A percentile compares a stretch with the other conserved stretches of the same genome.
Evolutionary conservation across 176 grass and related monocot genomes (phyloP).

Genomic region (Carex scoparia): DNA sequence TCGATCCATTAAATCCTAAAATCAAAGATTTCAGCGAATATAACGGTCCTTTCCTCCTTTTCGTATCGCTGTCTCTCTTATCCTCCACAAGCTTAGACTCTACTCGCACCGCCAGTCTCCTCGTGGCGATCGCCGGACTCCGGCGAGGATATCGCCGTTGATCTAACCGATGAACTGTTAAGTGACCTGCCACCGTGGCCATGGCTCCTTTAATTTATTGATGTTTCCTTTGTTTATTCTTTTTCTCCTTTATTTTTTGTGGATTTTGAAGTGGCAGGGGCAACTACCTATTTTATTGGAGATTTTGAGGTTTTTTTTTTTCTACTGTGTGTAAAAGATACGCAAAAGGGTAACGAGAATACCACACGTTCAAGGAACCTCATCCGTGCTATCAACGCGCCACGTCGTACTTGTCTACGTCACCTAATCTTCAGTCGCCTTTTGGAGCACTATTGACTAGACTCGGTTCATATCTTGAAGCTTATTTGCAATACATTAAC

Average conservation of each 20-base stretch:
- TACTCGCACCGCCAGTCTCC: slow-evolving; percentile 31
- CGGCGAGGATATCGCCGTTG: slow-evolving; percentile 23
- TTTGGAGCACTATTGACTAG: not conserved
- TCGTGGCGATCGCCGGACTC: slow-evolving; percentile 41
- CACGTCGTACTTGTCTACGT: slow-evolving; percentile 30
- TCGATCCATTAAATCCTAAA: slow-evolving; percentile 55
- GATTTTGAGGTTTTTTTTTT: not conserved
- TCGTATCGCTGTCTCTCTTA: slow-evolving; percentile 20
- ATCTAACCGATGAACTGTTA: slow-evolving; percentile 6
- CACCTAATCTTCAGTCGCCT: not conserved
- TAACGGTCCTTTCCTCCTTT: slow-evolving; percentile 67
- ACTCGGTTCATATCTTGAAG: not conserved
- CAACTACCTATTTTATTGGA: not conserved
- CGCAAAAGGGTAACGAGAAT: slow-evolving; percentile 22
- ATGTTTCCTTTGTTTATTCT: not conserved
- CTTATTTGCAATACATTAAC: not conserved
- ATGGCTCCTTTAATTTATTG: slow-evolving; percentile 19
- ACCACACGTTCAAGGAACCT: slow-evolving; percentile 77
- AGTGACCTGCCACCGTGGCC: slow-evolving; percentile 43
- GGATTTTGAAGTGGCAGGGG: not conserved
- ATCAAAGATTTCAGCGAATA: slow-evolving; percentile 76
- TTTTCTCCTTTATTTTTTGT: not conserved
- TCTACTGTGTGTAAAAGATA: not conserved
- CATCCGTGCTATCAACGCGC: slow-evolving; percentile 16
- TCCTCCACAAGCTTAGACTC: slow-evolving; percentile 16